Evolutionary conservation across 2,329 filamentous ascomycete genomes (phyloP), one percentile per base, ranked within the genome.

Genomic region (Chalaropsis thielavioides): DNA sequence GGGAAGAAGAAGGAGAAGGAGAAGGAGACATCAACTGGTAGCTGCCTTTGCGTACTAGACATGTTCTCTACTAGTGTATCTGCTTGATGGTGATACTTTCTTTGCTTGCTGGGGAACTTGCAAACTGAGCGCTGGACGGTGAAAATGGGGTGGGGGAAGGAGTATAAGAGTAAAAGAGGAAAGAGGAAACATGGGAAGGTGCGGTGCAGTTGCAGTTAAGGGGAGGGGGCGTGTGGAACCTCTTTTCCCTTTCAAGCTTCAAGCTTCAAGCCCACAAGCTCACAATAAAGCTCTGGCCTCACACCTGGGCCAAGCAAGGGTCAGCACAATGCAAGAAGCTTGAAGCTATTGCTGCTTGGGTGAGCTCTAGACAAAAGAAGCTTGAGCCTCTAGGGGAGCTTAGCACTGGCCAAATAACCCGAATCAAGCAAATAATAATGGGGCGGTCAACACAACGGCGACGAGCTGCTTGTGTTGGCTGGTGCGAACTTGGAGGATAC

Each of bases 281-380:
- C 49, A 31, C 17, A 31, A 64, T 17, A 64, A 58, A 58, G 44
- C 49, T 58, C 35, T 58, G 13, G 62, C 62, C 62, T 40, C 56
- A 44, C 19, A 31, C 38, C 22, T 56, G 49, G 43, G 38, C 49
- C 31, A 54, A 24, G 51, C 51, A 58, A 31, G 51, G 35, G 62
- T 64, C 35, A 35, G 24, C 22, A 56, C 51, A 56, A 56, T 56
- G 51, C 24, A 56, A 56, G 27, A 56, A 56, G 51, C 51, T 56
- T 35, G 46, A 56, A 56, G 51, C 51, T 56, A 27, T 17, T 27
- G 51, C 10, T 56, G 51, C 10, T 5, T 35, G 17, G 2, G 51
- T 31, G 22, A 31, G 22, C 27, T 56, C 24, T 22, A 13, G 49
- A 31, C 19, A 13, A 31, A 56, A 54, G 49, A 56, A 56, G 51